A percentile compares a stretch with the other conserved stretches of the same genome.
Conservation (phyloP, 2,329 filamentous ascomycete species). For the Celoporthe dispersa region DNA sequence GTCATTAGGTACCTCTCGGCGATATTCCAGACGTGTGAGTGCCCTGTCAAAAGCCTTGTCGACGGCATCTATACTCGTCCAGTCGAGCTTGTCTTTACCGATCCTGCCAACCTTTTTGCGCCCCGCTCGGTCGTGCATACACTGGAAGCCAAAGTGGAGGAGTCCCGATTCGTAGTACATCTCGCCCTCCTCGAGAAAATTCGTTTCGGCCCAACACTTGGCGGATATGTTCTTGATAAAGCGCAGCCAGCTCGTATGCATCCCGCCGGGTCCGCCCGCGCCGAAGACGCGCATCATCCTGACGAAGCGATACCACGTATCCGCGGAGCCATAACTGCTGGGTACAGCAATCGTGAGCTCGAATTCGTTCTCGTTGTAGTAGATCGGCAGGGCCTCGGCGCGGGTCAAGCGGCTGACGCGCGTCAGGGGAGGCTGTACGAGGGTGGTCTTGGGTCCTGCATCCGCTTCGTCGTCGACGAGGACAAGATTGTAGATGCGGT, state of each 20-base stretch:
- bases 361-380: constrained; percentile 2
- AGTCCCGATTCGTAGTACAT: background rate
- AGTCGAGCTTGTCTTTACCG: background rate
- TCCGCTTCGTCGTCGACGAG: background rate
- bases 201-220: background rate
- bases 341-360: background rate
- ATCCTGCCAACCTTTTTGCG: background rate
- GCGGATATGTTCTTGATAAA: background rate
- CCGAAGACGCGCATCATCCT: background rate
- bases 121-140: background rate
- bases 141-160: background rate
- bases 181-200: background rate
- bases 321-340: background rate
- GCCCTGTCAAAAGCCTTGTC: background rate
- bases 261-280: too few species aligned
- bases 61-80: background rate
- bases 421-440: background rate
- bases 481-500: constrained; percentile 4
- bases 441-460: background rate
- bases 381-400: background rate
- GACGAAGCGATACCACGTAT: background rate
- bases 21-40: background rate
- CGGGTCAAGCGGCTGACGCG: constrained; percentile 4
- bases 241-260: background rate
- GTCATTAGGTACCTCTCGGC: background rate